Evolutionary conservation across 805 yeast species (phyloP), one percentile per base, ranked within the genome.

Genomic region (Komagataella pseudopastoris): DNA sequence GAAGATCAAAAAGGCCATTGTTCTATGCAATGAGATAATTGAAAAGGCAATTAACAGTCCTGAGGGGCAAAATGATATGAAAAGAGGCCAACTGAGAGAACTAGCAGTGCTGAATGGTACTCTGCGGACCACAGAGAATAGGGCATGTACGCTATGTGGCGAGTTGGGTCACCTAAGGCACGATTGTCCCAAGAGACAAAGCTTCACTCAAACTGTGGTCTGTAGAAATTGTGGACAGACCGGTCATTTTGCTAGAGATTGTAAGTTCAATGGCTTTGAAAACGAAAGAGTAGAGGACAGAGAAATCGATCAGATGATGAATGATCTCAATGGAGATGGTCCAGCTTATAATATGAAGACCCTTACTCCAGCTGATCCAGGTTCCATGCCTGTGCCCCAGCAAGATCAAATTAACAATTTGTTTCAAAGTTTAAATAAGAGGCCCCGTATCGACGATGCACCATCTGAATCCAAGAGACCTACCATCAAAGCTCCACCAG

Each of bases 41-140:
- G 80, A 85, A 51, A 84, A 83, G 55, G 96, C 96, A 0, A 85
- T 90, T 1, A 75, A 81, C 17, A 81, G 95, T 0, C 99, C 99
- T 1, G 91, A 85, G 56, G 96, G 96, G 1, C 95, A 88, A 63
- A 93, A 91, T 65, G 96, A 88, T 56, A 74, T 87, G 63, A 93
- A 93, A 61, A 74, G 97, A 53, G 88, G 84, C 47, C 99, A 93
- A 65, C 73, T 93, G 54, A 76, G 96, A 56, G 96, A 91, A 61
- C 74, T 93, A 59, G 99, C 99, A 0, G 84, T 87, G 22, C 72
- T 93, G 52, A 95, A 93, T 68, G 99, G 99, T 66, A 93, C 99
- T 0, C 71, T 89, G 48, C 76, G 98, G 51, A 71, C 75, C 1
- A 91, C 84, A 56, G 81, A 77, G 49, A 79, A 74, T 53, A 71